Evolutionary conservation across 495 filamentous ascomycete genomes (phyloP).

Genomic region (Xylaria palmicola): DNA sequence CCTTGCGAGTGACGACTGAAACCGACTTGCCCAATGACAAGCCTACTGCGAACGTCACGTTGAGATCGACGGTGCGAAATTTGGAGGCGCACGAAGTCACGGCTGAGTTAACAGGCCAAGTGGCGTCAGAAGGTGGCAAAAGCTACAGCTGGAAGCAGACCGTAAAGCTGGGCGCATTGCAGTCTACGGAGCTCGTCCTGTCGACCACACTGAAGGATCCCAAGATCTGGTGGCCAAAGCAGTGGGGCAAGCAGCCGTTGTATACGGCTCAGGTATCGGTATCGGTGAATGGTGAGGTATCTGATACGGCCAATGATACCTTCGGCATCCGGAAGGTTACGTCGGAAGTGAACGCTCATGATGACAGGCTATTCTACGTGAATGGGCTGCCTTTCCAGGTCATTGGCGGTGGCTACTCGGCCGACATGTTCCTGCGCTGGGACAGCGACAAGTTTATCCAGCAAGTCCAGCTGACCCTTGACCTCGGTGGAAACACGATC

Average conservation of each 20-base stretch:
- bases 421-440: constrained; percentile 63
- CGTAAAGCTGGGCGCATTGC: constrained; percentile 38
- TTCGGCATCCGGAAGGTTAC: constrained; percentile 61
- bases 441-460: constrained; percentile 40
- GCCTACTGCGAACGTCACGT: constrained; percentile 39
- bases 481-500: constrained; percentile 62
- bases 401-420: constrained; percentile 57
- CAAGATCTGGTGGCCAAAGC: constrained; percentile 49
- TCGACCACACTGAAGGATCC: constrained; percentile 37
- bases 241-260: constrained; percentile 49
- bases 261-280: constrained; percentile 42
- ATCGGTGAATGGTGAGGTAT: constrained; percentile 35
- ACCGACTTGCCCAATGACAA: constrained; percentile 29
- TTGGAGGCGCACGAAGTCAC: constrained; percentile 38
- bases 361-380: constrained; percentile 56
- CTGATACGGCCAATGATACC: constrained; percentile 38
- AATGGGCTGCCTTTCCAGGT: constrained; percentile 60
- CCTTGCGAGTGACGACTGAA: constrained; percentile 49
- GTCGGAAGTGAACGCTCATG: constrained; percentile 48
- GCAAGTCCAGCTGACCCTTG: constrained; percentile 52
- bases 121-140: constrained; percentile 30
- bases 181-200: constrained; percentile 40
- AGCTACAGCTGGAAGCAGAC: constrained; percentile 26
- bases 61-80: constrained; percentile 53
- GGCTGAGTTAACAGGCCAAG: constrained; percentile 38